Evolutionary conservation across 768 basidiomycete species (phyloP), one percentile per base, ranked within the genome.

Genomic region (Nidularia pulvinata): DNA sequence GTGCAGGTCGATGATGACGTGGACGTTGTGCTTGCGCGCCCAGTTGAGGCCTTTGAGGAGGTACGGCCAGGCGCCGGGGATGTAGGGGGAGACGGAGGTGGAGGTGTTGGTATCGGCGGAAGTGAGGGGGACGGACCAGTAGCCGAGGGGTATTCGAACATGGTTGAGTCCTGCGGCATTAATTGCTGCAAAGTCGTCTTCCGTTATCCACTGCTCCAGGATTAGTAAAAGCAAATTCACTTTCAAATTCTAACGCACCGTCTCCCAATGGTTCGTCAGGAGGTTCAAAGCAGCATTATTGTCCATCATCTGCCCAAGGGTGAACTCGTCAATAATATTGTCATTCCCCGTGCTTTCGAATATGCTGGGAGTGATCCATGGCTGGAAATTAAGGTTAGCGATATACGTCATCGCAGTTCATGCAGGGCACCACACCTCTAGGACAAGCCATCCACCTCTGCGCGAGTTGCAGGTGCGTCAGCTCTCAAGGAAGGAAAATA

Each of bases 351-450:
- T 88, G 61, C 73, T 79, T 55, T 84, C 75, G 55, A 90, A 91
- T 9, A 90, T 72, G 59, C 85, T 87, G 1, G 89, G 89, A 1
- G 86, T 89, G 52, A 91, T 90, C 89, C 89, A 90, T 33, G 88
- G 87, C 84, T 89, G 54, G 10, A 35, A 32, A 51, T 39, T 39
- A 47, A 52, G 34, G 14, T 34, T 33, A 43, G 44, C 49, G 39
- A 7, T 47, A 33, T 48, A 22, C 9, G 48, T 36, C 36, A 42
- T 10, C 34, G 32, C 48, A 16, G 14, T 48, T 25, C 25, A 25
- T 25, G 25, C 25, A 25, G 25, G 25, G 25, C 25, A 25, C 25
- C 25, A 4, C 25, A 25, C 25, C 25, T 86, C 84, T 2, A 86
- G 67, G 13, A 86, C 81, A 54, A 86, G 78, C 85, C 84, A 85